These are phyloP conservation scores for Leucogyrophana mollusca DNA, from an alignment of 768 basidiomycete species.

Conservation along the genomic window DNA sequence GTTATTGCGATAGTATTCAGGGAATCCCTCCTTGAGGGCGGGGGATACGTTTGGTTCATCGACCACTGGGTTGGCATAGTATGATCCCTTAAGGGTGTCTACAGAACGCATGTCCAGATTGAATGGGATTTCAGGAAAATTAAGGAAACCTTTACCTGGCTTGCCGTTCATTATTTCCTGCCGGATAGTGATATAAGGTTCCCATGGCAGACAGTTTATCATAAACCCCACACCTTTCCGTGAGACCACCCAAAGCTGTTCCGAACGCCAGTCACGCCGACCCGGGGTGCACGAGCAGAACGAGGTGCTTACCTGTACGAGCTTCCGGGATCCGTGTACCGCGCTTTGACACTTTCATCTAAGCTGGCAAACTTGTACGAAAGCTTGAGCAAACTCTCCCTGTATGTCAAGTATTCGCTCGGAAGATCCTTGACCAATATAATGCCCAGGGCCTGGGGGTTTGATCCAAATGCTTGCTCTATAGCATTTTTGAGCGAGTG, in stretches of 20 bases:
- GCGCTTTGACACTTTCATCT: constrained; percentile 64
- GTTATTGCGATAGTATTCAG: constrained; percentile 86
- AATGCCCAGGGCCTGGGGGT: constrained; percentile 74
- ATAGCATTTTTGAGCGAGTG: constrained; percentile 2
- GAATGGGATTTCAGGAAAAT: too few relatives aligned
- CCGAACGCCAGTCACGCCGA: not conserved
- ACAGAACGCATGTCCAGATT: too few relatives aligned
- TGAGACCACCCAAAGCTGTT: constrained; percentile 95
- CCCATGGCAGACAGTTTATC: not conserved
- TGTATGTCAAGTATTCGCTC: constrained; percentile 51
- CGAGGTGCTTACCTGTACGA: constrained; percentile 63
- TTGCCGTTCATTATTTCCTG: constrained; percentile 97
- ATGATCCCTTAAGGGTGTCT: constrained; percentile 91
- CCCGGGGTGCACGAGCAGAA: not conserved
- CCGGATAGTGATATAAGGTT: not conserved
- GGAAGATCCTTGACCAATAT: constrained; percentile 84
- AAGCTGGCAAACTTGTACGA: constrained; percentile 76
- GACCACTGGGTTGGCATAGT: constrained; percentile 79
- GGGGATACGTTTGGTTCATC: constrained; percentile 64
- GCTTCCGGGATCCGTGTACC: constrained; percentile 68
- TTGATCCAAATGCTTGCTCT: constrained; percentile 85
- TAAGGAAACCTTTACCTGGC: constrained; percentile 50
- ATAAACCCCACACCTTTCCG: constrained; percentile 65
- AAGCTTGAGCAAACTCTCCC: constrained; percentile 72
- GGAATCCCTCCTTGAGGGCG: constrained; percentile 54